Conservation (phyloP, 2,329 filamentous ascomycete genomes). For the Cephalotrichum gorgonifer region DNA sequence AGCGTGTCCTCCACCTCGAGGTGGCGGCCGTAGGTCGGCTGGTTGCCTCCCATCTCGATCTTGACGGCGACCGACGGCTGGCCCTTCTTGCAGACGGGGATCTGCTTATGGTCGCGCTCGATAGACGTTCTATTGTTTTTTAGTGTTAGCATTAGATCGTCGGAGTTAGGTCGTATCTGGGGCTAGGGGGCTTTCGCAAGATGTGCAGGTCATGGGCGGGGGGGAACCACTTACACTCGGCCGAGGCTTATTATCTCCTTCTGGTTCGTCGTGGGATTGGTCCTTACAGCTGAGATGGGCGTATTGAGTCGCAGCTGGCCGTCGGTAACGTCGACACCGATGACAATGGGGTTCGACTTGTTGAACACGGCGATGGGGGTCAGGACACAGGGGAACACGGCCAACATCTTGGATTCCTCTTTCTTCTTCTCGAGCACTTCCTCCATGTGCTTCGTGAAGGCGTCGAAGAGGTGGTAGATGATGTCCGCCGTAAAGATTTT, state of each 20-base stretch:
- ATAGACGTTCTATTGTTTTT: conserved; percentile 64
- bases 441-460: conserved; percentile 92
- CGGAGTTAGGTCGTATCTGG: neutral
- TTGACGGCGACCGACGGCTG: conserved; percentile 97
- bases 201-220: neutral
- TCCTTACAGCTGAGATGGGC: conserved; percentile 78
- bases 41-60: conserved; percentile 85
- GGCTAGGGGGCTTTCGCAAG: neutral
- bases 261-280: conserved; percentile 63
- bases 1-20: conserved; percentile 83
- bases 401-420: conserved; percentile 89
- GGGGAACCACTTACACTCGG: conserved; percentile 66
- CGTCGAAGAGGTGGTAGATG: conserved; percentile 96
- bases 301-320: conserved; percentile 80
- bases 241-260: conserved; percentile 82
- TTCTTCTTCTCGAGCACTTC: conserved; percentile 82
- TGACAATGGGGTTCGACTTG: conserved; percentile 90
- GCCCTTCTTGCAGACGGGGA: conserved; percentile 85
- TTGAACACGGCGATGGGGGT: conserved; percentile 91
- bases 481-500: conserved; percentile 99
- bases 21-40: conserved; percentile 90
- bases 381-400: conserved; percentile 94
- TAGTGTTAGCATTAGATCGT: conserved; percentile 14
- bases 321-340: conserved; percentile 92
- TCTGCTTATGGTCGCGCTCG: conserved; percentile 94